A percentile compares a stretch with the other conserved stretches of the same genome.
Evolutionary conservation across 2,329 filamentous ascomycete species (phyloP).

Genomic region (Phialocephala sp.): DNA sequence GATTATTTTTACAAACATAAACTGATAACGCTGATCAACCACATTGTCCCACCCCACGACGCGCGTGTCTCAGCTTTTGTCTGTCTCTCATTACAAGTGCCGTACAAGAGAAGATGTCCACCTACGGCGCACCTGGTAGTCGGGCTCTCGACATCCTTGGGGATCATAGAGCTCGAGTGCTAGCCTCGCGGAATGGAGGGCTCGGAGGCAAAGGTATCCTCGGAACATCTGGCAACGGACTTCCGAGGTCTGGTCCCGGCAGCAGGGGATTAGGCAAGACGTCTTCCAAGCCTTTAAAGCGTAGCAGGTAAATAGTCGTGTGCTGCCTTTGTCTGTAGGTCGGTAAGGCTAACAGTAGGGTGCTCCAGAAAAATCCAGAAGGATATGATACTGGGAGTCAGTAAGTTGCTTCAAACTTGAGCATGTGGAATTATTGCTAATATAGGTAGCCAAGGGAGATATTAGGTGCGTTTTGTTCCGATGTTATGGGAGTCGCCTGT

Average conservation of each 20-base stretch:
- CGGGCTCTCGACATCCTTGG: neutral
- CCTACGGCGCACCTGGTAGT: neutral
- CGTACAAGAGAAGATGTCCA: neutral
- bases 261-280: neutral
- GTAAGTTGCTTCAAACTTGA: constrained; percentile 46
- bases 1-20: constrained; percentile 8
- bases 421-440: neutral
- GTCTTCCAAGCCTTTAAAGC: neutral
- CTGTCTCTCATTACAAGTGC: neutral
- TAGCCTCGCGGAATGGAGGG: neutral
- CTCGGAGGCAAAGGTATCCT: neutral
- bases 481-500: neutral
- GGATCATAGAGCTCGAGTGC: neutral
- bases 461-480: constrained; percentile 52
- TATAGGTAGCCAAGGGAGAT: constrained; percentile 55
- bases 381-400: constrained; percentile 57
- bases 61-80: neutral
- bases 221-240: neutral
- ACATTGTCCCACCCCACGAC: neutral
- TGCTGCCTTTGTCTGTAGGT: neutral
- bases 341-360: neutral
- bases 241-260: neutral
- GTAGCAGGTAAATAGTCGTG: neutral
- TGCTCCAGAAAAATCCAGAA: constrained; percentile 52
- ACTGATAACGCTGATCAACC: neutral